phyloP scores from a whole-genome alignment of 345 rosid species.

The Excoecaria cochinchinensis region DNA sequence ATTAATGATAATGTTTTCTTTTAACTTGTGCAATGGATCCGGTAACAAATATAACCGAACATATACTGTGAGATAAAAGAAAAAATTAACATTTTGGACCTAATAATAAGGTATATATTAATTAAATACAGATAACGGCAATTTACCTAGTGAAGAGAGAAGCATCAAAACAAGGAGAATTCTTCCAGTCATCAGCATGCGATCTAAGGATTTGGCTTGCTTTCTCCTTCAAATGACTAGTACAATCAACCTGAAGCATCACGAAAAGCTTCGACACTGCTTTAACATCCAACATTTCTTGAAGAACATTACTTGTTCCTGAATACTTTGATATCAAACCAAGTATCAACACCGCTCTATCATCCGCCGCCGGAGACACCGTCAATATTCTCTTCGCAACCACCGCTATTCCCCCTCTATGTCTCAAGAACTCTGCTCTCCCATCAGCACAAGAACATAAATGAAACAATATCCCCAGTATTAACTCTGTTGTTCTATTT shows the following conservation, averaged over 20 bases:
- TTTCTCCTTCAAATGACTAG: slow-evolving; percentile 47
- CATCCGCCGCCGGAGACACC: slow-evolving; percentile 51
- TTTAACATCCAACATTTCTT: slow-evolving; percentile 60
- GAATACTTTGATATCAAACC: slow-evolving; percentile 46
- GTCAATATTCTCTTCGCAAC: slow-evolving; percentile 51
- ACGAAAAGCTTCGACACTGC: slow-evolving; percentile 58
- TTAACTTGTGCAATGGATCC: too few species aligned
- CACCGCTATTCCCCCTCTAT: slow-evolving; percentile 53
- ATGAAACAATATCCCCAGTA: slow-evolving; percentile 47
- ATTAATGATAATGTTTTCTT: too few species aligned
- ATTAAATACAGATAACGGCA: too few species aligned
- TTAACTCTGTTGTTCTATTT: slow-evolving; percentile 53
- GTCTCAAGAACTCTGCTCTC: slow-evolving; percentile 55
- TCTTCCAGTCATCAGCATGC: slow-evolving; percentile 57
- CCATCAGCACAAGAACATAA: slow-evolving; percentile 74
- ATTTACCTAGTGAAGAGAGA: neutral
- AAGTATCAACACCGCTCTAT: slow-evolving; percentile 56
- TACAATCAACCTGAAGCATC: slow-evolving; percentile 44
- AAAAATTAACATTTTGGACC: too few species aligned
- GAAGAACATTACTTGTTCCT: slow-evolving; percentile 38
- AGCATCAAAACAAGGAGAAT: slow-evolving; percentile 49
- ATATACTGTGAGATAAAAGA: too few species aligned
- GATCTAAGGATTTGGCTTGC: slow-evolving; percentile 50
- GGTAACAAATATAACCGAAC: too few species aligned
- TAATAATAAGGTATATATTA: too few species aligned